Base-by-base conservation (phyloP, 2,329 filamentous ascomycete genomes). In the Hypomyces rosellus region DNA sequence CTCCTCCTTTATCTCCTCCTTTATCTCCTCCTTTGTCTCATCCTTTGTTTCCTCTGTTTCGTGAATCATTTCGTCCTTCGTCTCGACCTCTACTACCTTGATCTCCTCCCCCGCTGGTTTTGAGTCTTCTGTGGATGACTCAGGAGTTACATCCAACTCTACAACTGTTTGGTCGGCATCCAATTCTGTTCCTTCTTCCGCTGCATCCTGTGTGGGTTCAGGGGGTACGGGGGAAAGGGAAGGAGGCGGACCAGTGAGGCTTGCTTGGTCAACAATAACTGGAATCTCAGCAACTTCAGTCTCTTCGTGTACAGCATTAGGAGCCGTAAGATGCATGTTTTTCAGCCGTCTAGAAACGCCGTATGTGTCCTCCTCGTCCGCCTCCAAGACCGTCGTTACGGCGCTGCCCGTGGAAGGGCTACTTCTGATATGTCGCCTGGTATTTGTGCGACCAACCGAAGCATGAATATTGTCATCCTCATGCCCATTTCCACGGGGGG, bases 321-420 rank as follows among this genome's bases (percentile, higher is more conserved):
- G 65, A 8, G 66, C 65, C 1, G 74, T 69, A 39, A 82, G 69
- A 33, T 71, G 71, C 64, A 81, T 68, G 30, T 65, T 63, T 51
- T 64, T 71, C 44, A 82, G 58, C 57, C 68, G 76, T 49, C 69
- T 69, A 16, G 73, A 67, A 18, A 78, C 65, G 20, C 74, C 71
- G 2, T 70, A 68, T 15, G 69, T 59, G 15, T 86, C 82, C 53
- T 95, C 90, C 60, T 95, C 89, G 49, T 88, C 84, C 45, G 89
- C 83, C 64, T 95, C 89, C 34, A 89, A 78, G 13, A 95, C 89
- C 0, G 89, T 93, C 1, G 84, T 83, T 16, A 96, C 86, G 4
- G 85, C 80, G 48, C 85, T 89, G 45, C 88, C 85, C 13, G 86
- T 85, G 13, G 88, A 92, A 20, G 88, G 86, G 56, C 85, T 91